Base-by-base conservation (phyloP, 2,329 filamentous ascomycete species). In the Piedraia hortae region DNA sequence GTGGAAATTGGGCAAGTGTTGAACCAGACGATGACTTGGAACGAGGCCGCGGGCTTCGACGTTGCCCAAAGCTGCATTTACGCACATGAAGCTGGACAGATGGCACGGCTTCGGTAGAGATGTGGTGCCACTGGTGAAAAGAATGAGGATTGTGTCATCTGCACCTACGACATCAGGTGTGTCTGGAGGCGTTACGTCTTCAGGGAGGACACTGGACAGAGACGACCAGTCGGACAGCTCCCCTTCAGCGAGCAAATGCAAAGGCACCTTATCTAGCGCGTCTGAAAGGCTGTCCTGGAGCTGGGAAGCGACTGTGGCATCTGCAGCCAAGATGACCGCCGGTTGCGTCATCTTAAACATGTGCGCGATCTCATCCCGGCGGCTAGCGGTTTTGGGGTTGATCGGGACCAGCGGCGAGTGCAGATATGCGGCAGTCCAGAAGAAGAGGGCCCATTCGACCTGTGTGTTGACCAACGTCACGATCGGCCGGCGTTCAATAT, bases 81-180 rank as follows among this genome's bases (percentile, higher is more conserved):
- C 55, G 31, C 93, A 82, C n/a, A 60, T 68, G 3, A 56, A 59
- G 47, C 93, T 82, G 1, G 62, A 68, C 14, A 97, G 58, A 50
- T 78, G 88, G 2, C 82, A 82, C 0, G 85, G 85, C 48, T 93
- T 93, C 2, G 39, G 82, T 37, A 61, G 55, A 1, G 73, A 74
- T 0, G 85, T 93, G 0, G 85, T 93, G n/a, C 82, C 85, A 0
- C 71, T 82, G 0, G 85, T 97, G 50, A 93, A 93, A 44, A 93
- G 82, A 31, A 93, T 90, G 41, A 91, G 93, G 32, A 88, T 68
- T 2, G 71, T 64, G 22, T 93, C 82, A 28, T 60, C 43, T n/a
- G 35, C 29, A 18, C 31, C 28, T 9, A 37, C 27, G 4, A 34
- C 30, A 13, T 38, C 35, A 13, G 37, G 37, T 10, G 37, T 39